These are phyloP conservation scores for Rehmannia glutinosa DNA, from an alignment of 257 asterid species.

Conservation along the genomic window DNA sequence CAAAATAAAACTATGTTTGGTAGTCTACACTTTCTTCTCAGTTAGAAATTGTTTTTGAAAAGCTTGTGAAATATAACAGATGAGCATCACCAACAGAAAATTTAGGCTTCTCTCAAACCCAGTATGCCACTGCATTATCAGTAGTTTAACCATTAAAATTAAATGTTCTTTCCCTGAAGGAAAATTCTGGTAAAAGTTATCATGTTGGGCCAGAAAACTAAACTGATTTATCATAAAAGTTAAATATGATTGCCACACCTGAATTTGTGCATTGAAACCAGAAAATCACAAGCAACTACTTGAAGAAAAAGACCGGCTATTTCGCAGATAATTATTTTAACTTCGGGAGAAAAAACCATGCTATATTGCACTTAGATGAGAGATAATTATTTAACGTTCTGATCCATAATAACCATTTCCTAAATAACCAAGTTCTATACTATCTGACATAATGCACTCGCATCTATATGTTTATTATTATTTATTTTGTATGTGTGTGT, in stretches of 20 bases:
- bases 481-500: background rate
- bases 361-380: background rate
- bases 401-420: slow-evolving; percentile 4
- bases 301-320: background rate
- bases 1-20: background rate
- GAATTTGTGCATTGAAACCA: background rate
- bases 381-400: background rate
- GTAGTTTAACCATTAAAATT: background rate
- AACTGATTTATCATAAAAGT: background rate
- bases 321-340: background rate
- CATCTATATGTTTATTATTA: background rate
- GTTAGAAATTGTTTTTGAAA: background rate
- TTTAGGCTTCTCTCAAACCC: slow-evolving; percentile 4
- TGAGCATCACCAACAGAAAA: slow-evolving; percentile 11
- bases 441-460: slow-evolving; percentile 14
- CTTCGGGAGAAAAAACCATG: background rate
- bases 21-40: background rate
- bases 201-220: background rate
- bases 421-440: background rate
- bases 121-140: background rate
- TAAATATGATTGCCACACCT: background rate
- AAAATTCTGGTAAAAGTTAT: background rate
- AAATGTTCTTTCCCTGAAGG: background rate
- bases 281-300: background rate
- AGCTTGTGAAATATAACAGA: background rate